These are phyloP conservation scores for Wickerhamomyces sp. DNA, from an alignment of 1,139 yeast genomes.

Conservation along the genomic window DNA sequence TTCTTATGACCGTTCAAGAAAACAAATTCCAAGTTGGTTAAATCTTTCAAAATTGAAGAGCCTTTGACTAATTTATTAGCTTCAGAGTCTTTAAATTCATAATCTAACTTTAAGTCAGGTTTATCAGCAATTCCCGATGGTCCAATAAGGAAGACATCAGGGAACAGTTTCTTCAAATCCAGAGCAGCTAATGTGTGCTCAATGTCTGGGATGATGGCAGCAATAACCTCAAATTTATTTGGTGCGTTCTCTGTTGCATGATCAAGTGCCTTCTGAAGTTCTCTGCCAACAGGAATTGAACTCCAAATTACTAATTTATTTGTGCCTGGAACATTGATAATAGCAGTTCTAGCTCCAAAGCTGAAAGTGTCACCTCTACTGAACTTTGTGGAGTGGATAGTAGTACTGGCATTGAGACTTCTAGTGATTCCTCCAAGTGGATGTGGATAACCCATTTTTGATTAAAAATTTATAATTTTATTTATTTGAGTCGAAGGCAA, in stretches of 20 bases:
- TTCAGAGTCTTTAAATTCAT: constrained; percentile 5
- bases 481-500: too few relatives aligned
- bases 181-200: constrained; percentile 48
- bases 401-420: constrained; percentile 41
- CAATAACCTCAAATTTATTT: constrained; percentile 26
- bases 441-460: constrained; percentile 20
- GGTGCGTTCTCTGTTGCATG: constrained; percentile 35
- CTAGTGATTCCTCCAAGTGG: constrained; percentile 42
- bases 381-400: constrained; percentile 48
- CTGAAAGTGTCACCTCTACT: constrained; percentile 36
- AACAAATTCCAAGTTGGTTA: constrained; percentile 43
- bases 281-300: constrained; percentile 53
- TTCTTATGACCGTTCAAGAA: constrained; percentile 48
- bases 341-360: constrained; percentile 61
- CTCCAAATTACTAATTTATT: constrained; percentile 49
- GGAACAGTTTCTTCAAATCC: constrained; percentile 9
- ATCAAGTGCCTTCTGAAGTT: constrained; percentile 35
- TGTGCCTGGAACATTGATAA: constrained; percentile 36
- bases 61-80: constrained; percentile 9
- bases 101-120: constrained; percentile 10
- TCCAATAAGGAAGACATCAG: constrained; percentile 10
- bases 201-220: constrained; percentile 44
- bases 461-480: too few relatives aligned
- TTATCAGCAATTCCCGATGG: constrained; percentile 12
- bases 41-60: constrained; percentile 2